Evolutionary conservation across 108 stramenopile species (phyloP), one percentile per base, ranked within the genome.

Genomic region (Aurantiochytrium sp.): DNA sequence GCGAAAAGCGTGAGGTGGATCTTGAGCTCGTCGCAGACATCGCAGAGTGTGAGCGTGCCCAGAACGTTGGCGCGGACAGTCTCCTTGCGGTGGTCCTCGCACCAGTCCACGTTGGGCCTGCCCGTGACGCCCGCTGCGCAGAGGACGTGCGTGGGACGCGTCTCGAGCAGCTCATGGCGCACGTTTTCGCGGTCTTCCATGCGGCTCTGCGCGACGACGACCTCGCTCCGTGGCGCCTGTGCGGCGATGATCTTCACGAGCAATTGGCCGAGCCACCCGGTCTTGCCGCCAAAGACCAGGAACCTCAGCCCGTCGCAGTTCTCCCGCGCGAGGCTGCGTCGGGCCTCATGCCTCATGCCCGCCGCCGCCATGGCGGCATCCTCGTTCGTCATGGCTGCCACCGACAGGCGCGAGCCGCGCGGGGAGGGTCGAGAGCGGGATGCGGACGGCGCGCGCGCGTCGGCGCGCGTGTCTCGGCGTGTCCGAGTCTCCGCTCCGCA

Each of bases 31-130:
- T 94, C 90, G 89, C 96, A 96, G 2, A 97, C 86, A 88, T 99
- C 98, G 24, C 96, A 96, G 24, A 98, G 87, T 91, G 96, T 98
- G 53, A 99, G 89, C 1, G 97, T 97, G 69, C 99, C 99, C 81
- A 98, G 95, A 32, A 99, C 97, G 89, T 99, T 99, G 73, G 96
- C 93, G 21, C 98, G 95, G 85, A 99, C 95, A 8, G 98, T 98
- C 55, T 97, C 97, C 27, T 94, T 95, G 88, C 96, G 97, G 92
- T 99, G 93, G 85, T 94, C 94, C 86, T 99, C 99, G 87, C 99
- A 99, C 99, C 99, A 99, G 91, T 99, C 99, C 88, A 99, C 97
- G 93, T 99, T 99, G 55, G 99, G 59, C 34, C 98, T 97, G 87
- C 99, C 99, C n/a, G 99, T 99, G 89, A 99, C 98, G 34, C 99